Base-by-base conservation (phyloP, 129 eudicot species). In the Oenanthe sinensis region DNA sequence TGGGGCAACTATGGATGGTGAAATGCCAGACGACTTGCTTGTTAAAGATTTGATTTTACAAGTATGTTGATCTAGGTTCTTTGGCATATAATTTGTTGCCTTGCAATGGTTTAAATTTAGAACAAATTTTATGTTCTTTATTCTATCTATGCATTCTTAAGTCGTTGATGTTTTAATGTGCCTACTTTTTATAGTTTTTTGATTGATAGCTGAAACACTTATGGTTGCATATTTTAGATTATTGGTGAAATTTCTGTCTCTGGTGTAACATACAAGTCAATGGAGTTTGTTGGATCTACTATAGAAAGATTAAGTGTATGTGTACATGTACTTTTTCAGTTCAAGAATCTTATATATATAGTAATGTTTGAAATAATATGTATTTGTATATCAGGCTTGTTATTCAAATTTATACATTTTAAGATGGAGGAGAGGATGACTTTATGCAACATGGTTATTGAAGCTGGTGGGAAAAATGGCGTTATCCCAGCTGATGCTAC, bases 221-320 rank as follows among this genome's bases (percentile, higher is more conserved):
- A 37, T 22, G 15, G 65, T 75, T 63, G 72, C 16, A 43, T 16
- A 13, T 75, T 79, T 81, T 84, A 96, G 99, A 96, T 96, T 63
- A 92, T 96, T 82, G 99, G 99, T 81, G 99, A 96, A 77, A 90
- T 96, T 76, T 96, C 99, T n/a, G n/a, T 6, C 75, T 88, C 99
- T 72, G 99, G 99, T 85, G 99, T 97, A 78, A 92, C 97, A 43
- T 96, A 96, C 52, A 96, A 96, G 81, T 83, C 99, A 63, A 92
- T 96, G 99, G 99, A 96, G 87, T 96, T 96, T 84, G 96, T 89
- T 79, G 99, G 99, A 19, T 83, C 97, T 24, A 92, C 99, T 45
- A 82, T 96, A 68, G 99, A 89, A 71, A 86, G 97, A 43, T 88
- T 96, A 77, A 87, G 93, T 1, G 98, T 94, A 86, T 96, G 80